Base-by-base conservation (phyloP, 768 basidiomycete species). In the Termitomyces titanicus region DNA sequence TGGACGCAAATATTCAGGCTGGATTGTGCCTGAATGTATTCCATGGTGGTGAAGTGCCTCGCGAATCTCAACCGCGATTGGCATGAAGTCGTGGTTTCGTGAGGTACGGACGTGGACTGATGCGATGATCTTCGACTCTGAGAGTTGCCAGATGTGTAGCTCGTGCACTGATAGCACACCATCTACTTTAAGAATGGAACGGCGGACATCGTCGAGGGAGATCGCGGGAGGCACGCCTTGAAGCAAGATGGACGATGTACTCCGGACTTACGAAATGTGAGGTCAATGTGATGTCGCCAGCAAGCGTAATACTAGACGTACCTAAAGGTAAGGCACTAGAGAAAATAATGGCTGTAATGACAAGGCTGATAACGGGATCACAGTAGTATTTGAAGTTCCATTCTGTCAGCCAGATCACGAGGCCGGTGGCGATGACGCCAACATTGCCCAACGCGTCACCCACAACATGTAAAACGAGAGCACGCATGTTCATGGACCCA, bases 361-460 rank as follows among this genome's bases (percentile, higher is more conserved):
- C 79, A 61, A 99, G 79, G 69, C 89, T 92, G 71, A 99, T 93
- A 35, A 88, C 68, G 0, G 97, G 97, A 68, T 99, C 97, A 62
- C 85, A 93, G 74, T 94, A 97, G 64, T 85, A 90, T 66, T 89
- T 93, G 79, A 82, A 94, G 61, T 73, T 71, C 85, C 91, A 95
- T 29, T 83, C 73, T 1, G 88, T 86, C 54, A 90, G 79, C 94
- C 93, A 95, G 66, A 99, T 97, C 66, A 98, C 76, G 9, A 98
- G 82, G 55, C 96, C 97, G 2, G 95, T 92, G 33, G 88, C 86
- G 57, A 99, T 97, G 58, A 99, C 97, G 51, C 96, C 96, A 58
- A 98, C 90, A 70, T 99, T 98, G 47, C 97, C 97, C 25, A 99
- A 80, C 53, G 96, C 96, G 74, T 98, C 96, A 33, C 96, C 96